phyloP scores from a whole-genome alignment of 352 stramenopile genomes.

The Globisporangium abappressorium region DNA sequence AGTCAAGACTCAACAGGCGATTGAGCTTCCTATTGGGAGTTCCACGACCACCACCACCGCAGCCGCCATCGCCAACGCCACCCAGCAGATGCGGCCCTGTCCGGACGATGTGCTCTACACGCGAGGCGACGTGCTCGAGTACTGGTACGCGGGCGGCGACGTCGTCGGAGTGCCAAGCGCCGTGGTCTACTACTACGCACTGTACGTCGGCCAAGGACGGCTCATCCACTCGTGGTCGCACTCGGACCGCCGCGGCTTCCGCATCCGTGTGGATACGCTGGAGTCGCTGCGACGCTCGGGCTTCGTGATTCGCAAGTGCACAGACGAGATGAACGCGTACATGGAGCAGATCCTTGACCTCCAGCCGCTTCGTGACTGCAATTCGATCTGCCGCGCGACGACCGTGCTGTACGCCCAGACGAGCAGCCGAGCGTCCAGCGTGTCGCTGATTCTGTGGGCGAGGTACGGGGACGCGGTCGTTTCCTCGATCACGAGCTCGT shows the following conservation, averaged over 20 bases:
- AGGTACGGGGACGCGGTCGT: neutral
- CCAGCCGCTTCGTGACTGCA: neutral
- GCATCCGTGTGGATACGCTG: neutral
- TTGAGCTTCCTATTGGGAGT: neutral
- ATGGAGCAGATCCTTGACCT: slow-evolving; percentile 3
- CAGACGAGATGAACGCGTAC: neutral
- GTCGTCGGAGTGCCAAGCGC: neutral
- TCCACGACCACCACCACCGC: neutral
- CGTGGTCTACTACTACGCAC: neutral
- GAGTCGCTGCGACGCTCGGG: neutral
- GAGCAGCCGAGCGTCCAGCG: neutral
- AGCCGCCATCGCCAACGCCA: neutral
- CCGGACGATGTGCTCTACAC: neutral
- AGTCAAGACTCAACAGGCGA: neutral
- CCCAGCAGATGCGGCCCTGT: neutral
- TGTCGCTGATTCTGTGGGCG: slow-evolving; percentile 4
- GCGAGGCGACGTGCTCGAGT: slow-evolving; percentile 1
- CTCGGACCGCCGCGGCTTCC: neutral
- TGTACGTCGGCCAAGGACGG: neutral
- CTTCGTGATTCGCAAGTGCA: slow-evolving; percentile 1
- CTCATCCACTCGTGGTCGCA: slow-evolving; percentile 2
- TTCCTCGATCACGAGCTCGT: neutral
- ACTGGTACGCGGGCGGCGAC: slow-evolving; percentile 1
- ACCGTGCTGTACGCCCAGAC: neutral
- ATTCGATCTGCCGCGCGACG: neutral